Conservation (phyloP, 305 asterid species). For the Fraxinus sp. region DNA sequence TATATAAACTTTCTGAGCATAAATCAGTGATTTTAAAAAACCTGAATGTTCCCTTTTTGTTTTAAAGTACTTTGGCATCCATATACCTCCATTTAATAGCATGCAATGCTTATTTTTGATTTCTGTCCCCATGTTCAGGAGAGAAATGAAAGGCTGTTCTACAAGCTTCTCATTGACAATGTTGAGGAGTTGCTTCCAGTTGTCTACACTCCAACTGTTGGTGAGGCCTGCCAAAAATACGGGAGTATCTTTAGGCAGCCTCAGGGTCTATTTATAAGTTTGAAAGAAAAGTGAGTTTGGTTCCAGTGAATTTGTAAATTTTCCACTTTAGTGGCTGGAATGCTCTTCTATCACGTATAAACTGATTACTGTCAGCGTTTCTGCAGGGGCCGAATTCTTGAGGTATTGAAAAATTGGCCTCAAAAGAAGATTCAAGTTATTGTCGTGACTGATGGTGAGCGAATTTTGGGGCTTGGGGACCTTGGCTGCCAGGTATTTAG, state of each 20-base stretch:
- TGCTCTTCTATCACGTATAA: not conserved
- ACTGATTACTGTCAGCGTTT: constrained; percentile 11
- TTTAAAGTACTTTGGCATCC: not conserved
- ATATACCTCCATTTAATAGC: not conserved
- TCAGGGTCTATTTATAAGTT: constrained; percentile 57
- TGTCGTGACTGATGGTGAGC: constrained; percentile 58
- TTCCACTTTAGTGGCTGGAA: not conserved
- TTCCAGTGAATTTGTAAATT: not conserved
- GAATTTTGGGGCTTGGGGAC: constrained; percentile 61
- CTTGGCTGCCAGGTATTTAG: constrained; percentile 53
- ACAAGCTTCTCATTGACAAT: constrained; percentile 49
- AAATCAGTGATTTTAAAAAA: not conserved
- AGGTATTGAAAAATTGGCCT: constrained; percentile 59
- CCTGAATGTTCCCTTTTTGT: not conserved
- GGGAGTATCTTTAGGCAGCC: constrained; percentile 56
- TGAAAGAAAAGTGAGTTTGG: constrained; percentile 46
- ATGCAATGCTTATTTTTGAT: not conserved
- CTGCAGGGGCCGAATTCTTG: constrained; percentile 49
- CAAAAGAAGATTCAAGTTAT: constrained; percentile 56
- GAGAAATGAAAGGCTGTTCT: constrained; percentile 48
- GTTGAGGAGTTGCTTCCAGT: constrained; percentile 58
- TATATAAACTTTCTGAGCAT: not conserved
- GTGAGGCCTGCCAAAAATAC: constrained; percentile 61
- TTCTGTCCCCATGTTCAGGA: constrained; percentile 28
- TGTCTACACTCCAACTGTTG: constrained; percentile 59